Conservation (phyloP, 768 basidiomycete genomes). For the Mycena filopes region DNA sequence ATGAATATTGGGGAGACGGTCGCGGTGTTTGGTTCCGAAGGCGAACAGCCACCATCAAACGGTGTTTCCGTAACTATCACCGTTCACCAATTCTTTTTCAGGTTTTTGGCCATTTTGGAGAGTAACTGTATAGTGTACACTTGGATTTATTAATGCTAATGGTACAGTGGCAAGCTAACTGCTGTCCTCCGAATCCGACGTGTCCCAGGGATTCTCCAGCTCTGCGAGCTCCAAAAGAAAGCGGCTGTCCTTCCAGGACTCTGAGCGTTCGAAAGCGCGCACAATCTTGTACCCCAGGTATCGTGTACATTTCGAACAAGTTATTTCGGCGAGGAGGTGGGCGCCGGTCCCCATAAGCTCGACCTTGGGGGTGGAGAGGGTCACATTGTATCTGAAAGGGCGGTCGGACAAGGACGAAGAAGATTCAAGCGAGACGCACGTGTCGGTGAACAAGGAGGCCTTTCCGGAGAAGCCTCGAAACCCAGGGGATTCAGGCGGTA, state of each 20-base stretch:
- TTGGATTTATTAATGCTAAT: conserved; percentile 21
- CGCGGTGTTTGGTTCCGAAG: too few species aligned
- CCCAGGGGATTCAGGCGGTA: conserved; percentile 56
- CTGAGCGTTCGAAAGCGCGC: conserved; percentile 63
- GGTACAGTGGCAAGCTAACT: conserved; percentile 28
- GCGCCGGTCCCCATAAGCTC: conserved; percentile 73
- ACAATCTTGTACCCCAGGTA: conserved; percentile 76
- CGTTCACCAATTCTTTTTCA: too few species aligned
- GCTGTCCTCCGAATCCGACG: conserved; percentile 31
- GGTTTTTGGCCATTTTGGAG: too few species aligned
- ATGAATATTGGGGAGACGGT: too few species aligned
- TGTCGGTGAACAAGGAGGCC: conserved; percentile 67
- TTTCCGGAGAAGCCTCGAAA: conserved; percentile 69
- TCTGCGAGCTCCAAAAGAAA: conserved; percentile 69
- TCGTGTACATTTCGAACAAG: conserved; percentile 52
- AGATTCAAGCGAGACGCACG: conserved; percentile 48
- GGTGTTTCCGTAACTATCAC: background rate
- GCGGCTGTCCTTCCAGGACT: conserved; percentile 72
- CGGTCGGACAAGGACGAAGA: conserved; percentile 5
- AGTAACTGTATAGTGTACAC: conserved; percentile 18
- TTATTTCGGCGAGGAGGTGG: conserved; percentile 57
- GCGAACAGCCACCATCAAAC: too few species aligned
- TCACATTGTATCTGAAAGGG: conserved; percentile 57
- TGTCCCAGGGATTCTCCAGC: conserved; percentile 38
- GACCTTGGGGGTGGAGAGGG: conserved; percentile 55